Conservation (phyloP, 768 basidiomycete genomes). For the Lactifluus piperatus region DNA sequence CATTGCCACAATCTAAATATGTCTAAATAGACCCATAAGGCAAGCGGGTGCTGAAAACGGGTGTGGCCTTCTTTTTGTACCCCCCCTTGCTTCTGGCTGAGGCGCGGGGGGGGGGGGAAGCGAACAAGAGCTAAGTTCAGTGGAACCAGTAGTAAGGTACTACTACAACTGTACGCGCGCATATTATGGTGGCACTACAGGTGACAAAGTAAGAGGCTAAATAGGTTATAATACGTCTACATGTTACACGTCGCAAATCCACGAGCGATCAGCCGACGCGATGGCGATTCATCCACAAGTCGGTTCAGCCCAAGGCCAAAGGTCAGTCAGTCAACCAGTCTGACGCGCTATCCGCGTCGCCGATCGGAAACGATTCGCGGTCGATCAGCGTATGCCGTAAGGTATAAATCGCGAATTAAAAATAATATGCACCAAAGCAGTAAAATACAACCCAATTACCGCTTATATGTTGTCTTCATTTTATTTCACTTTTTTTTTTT, state of each 20-base stretch:
- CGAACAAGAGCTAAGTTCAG: background rate
- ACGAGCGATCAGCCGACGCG: background rate
- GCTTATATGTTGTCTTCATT: background rate
- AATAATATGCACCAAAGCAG: background rate
- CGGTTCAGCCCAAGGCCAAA: no score
- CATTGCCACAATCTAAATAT: background rate
- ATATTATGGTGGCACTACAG: background rate
- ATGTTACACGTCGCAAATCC: background rate
- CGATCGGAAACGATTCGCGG: conserved; percentile 10
- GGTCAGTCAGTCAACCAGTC: no score
- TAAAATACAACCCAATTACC: background rate
- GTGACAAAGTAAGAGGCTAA: background rate
- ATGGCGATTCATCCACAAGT: no score
- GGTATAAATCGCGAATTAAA: background rate
- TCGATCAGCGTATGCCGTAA: conserved; percentile 10
- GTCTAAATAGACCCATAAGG: background rate
- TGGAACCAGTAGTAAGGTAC: background rate
- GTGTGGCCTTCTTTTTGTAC: background rate
- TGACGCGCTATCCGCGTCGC: background rate
- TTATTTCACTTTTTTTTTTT: background rate
- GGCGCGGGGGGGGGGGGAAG: background rate
- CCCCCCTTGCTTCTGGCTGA: no score
- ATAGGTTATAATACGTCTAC: background rate
- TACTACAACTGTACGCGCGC: background rate
- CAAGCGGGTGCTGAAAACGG: background rate